phyloP scores from a whole-genome alignment of 352 stramenopile species.

The Lagenidium sp. region DNA sequence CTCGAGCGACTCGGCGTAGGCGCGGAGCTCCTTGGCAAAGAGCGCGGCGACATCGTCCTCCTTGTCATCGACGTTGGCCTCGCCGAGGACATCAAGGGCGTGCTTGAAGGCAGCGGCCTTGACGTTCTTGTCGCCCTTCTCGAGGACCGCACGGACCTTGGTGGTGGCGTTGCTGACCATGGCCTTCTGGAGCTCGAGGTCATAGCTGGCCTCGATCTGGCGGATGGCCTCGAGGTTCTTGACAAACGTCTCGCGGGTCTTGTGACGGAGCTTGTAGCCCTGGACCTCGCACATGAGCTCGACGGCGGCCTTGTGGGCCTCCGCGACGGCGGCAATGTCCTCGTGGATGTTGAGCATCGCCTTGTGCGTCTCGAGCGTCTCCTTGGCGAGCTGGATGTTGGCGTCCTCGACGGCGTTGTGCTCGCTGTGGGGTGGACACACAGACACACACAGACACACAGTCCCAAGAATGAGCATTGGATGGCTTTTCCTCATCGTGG shows the following conservation, averaged over 20 bases:
- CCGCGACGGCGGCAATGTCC: constrained; percentile 66
- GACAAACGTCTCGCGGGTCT: constrained; percentile 81
- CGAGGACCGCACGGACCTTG: constrained; percentile 61
- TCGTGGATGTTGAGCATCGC: constrained; percentile 80
- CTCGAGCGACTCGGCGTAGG: constrained; percentile 65
- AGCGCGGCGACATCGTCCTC: constrained; percentile 75
- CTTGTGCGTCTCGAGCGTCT: constrained; percentile 77
- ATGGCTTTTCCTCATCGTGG: no score
- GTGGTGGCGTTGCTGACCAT: constrained; percentile 67
- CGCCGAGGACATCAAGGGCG: constrained; percentile 71
- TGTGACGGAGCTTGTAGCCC: constrained; percentile 79
- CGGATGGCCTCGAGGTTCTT: constrained; percentile 85
- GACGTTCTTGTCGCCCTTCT: constrained; percentile 79
- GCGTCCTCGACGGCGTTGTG: constrained; percentile 81
- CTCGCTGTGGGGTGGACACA: constrained; percentile 27
- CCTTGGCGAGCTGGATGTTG: constrained; percentile 76
- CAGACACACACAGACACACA: neutral
- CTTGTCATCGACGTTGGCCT: constrained; percentile 70
- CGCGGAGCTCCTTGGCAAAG: constrained; percentile 78
- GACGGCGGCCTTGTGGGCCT: constrained; percentile 76
- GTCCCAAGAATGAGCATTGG: no score
- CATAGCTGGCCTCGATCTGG: constrained; percentile 74
- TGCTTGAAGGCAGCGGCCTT: constrained; percentile 83
- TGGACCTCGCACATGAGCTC: constrained; percentile 80
- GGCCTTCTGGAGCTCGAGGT: constrained; percentile 75